Percentiles rank a stretch among this genome's conserved stretches.
Conservation (phyloP, 371 early-diverging fungal species). For the Synchytrium microbalum region DNA sequence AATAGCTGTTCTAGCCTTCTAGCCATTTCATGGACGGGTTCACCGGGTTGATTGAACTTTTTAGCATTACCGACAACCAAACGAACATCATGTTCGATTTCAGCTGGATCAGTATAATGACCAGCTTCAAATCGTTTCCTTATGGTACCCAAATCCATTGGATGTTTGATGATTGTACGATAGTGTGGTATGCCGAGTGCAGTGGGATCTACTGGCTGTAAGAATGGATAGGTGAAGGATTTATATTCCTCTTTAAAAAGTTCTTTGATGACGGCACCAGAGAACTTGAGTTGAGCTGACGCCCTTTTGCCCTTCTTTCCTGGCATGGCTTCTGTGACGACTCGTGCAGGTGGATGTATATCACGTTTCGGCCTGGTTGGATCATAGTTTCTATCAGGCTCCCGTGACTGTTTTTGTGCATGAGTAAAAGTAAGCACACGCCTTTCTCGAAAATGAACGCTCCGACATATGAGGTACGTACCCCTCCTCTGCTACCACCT, state of each 20-base stretch:
- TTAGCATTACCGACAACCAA: constrained; percentile 92
- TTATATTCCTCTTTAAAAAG: constrained; percentile 19
- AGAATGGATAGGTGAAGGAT: constrained; percentile 47
- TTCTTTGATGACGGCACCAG: neutral
- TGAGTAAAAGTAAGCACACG: neutral
- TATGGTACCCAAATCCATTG: constrained; percentile 97
- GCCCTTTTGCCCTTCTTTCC: constrained; percentile 24
- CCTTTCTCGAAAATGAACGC: neutral
- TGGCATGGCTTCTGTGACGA: neutral
- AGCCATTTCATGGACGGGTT: constrained; percentile 83
- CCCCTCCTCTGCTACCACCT: neutral
- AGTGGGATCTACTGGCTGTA: constrained; percentile 88
- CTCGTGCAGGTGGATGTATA: constrained; percentile 18
- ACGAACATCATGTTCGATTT: constrained; percentile 79
- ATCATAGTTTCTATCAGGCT: neutral
- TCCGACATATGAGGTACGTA: neutral
- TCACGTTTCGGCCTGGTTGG: constrained; percentile 28
- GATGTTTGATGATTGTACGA: constrained; percentile 82
- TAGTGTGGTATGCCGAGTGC: constrained; percentile 92
- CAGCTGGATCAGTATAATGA: constrained; percentile 60
- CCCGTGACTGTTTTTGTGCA: neutral
- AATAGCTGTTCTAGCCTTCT: constrained; percentile 71
- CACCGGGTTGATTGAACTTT: constrained; percentile 81
- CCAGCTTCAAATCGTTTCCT: constrained; percentile 71
- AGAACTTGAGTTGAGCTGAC: neutral